phyloP scores from a whole-genome alignment of 202 grass and related monocot genomes.

The Carex arenaria region DNA sequence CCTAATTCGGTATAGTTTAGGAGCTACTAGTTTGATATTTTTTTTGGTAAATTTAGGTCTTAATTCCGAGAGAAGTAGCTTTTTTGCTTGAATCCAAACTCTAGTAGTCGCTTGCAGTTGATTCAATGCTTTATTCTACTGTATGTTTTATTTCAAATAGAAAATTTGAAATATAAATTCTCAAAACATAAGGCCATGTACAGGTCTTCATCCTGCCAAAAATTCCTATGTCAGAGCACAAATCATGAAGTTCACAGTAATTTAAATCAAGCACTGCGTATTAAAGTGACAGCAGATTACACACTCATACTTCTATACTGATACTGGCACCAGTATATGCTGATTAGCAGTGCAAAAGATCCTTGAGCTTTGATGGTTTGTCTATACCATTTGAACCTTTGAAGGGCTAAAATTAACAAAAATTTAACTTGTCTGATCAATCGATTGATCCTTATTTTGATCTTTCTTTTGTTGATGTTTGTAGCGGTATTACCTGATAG shows the following conservation, averaged over 20 bases:
- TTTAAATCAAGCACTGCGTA: neutral
- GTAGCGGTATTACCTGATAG: conserved; percentile 95
- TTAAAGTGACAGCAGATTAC: neutral
- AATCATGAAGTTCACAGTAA: neutral
- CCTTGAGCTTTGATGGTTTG: neutral
- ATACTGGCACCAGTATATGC: neutral
- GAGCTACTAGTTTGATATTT: neutral
- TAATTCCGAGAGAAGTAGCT: neutral
- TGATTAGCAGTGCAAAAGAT: neutral
- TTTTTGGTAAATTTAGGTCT: neutral
- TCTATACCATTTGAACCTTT: neutral
- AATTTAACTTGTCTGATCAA: neutral
- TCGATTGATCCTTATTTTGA: neutral
- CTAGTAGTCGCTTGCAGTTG: neutral
- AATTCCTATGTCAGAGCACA: neutral
- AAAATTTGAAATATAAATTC: neutral
- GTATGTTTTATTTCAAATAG: neutral
- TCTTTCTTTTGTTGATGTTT: neutral
- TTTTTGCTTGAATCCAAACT: neutral
- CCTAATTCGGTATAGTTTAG: neutral
- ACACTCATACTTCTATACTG: neutral
- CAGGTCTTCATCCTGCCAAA: neutral
- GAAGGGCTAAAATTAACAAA: neutral
- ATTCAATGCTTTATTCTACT: neutral
- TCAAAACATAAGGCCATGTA: neutral